These are phyloP conservation scores for Oryza punctata DNA, from an alignment of 176 grass and related monocot genomes.

Conservation along the genomic window DNA sequence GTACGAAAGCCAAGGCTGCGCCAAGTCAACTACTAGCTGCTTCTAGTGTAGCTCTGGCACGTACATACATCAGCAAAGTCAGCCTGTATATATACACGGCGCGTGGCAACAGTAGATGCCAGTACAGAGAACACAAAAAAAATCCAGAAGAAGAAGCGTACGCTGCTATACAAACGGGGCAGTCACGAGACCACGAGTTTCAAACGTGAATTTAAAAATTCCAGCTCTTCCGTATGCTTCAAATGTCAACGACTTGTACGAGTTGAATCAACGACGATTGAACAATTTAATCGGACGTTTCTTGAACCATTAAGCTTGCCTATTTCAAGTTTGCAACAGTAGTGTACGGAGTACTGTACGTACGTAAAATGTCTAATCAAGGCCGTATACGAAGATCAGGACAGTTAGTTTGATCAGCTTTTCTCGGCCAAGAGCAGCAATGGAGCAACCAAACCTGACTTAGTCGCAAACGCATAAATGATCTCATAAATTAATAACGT, in stretches of 20 bases:
- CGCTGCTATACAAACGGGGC: neutral
- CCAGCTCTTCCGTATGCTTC: neutral
- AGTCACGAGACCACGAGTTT: neutral
- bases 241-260: neutral
- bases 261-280: neutral
- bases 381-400: neutral
- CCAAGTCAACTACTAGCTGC: neutral
- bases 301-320: too few relatives aligned
- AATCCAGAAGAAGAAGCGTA: neutral
- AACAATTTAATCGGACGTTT: neutral
- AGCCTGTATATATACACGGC: neutral
- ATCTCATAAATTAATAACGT: neutral
- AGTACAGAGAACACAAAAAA: neutral
- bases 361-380: constrained; percentile 9
- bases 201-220: neutral
- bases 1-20: neutral
- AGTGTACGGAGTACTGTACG: neutral
- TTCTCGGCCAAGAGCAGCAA: neutral
- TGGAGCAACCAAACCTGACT: neutral
- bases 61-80: neutral
- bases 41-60: neutral
- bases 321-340: too few relatives aligned
- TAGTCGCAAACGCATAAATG: neutral
- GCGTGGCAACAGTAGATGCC: neutral
- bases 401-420: neutral